Conservation (phyloP, 2,329 filamentous ascomycete species). For the Fusarium kyushuense region DNA sequence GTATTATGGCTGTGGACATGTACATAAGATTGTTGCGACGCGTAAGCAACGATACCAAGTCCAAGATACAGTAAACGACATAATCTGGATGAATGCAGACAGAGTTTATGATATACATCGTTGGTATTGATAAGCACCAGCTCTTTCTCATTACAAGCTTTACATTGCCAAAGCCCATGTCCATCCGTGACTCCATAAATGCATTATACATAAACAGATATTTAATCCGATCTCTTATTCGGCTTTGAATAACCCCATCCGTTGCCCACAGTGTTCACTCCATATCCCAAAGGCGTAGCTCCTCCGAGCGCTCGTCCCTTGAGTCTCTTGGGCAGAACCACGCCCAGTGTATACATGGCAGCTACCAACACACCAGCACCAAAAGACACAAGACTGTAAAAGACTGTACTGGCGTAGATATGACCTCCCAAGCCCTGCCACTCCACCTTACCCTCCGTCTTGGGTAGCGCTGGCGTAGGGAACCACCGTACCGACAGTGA, state of each 20-base stretch:
- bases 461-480: slow-evolving; percentile 76
- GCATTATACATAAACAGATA: slow-evolving; percentile 18
- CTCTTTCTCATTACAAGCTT: slow-evolving; percentile 33
- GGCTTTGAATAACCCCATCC: slow-evolving; percentile 65
- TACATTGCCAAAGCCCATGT: slow-evolving; percentile 26
- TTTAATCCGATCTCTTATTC: slow-evolving; percentile 64
- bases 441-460: slow-evolving; percentile 72
- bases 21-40: slow-evolving; percentile 62
- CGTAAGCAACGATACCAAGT: slow-evolving; percentile 51
- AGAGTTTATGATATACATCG: slow-evolving; percentile 20
- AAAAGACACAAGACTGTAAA: slow-evolving; percentile 71
- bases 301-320: slow-evolving; percentile 65
- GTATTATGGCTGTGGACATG: slow-evolving; percentile 67
- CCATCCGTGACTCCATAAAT: slow-evolving; percentile 42
- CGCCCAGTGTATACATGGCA: slow-evolving; percentile 71
- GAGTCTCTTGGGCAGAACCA: slow-evolving; percentile 67
- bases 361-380: slow-evolving; percentile 66
- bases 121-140: slow-evolving; percentile 7
- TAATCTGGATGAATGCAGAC: background rate
- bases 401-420: slow-evolving; percentile 72
- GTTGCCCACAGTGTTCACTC: slow-evolving; percentile 65
- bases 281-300: slow-evolving; percentile 69
- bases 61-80: slow-evolving; percentile 53
- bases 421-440: slow-evolving; percentile 75
- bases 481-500: slow-evolving; percentile 90